Evolutionary conservation across 495 filamentous ascomycete genomes (phyloP), one percentile per base, ranked within the genome.

Genomic region (Hyaloscypha hepaticicola): DNA sequence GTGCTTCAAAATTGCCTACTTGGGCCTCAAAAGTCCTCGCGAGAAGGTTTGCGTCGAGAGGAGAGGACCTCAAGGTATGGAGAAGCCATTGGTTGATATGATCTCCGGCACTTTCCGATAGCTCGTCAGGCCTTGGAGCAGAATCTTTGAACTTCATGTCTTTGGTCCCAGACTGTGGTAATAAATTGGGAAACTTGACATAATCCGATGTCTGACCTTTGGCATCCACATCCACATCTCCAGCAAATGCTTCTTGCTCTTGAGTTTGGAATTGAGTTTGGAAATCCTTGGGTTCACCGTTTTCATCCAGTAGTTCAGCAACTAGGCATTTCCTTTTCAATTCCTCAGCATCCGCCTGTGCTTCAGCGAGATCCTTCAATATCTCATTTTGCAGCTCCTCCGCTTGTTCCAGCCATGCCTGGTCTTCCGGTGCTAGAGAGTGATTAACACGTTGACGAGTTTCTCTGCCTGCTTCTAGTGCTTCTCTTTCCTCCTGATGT

Each of bases 11-110:
- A 14, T 61, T 51, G 21, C 58, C 53, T 11, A 25, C 16, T 51
- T 21, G 1, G 6, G 27, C 8, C 27, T 64, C 29, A 21, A 57
- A 64, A 12, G 24, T 58, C 12, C 24, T 58, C 12, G 61, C 61
- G 0, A 64, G 53, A 51, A 50, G 61, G 12, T 58, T 58, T 0
- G 34, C 61, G 5, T 64, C 25, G 2, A 64, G 24, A 0, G 29
- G 28, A 8, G 61, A 64, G 14, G 38, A 29, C 1, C 61, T 33
- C 21, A 64, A 24, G 7, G 21, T 11, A 14, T 51, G 38, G 0
- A 66, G 63, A 4, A 66, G 25, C 63, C 63, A 66, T 7, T 31
- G 22, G 8, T 52, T 52, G 19, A 66, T 38, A 4, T 28, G 55
- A 41, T 60, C 26, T 8, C 22, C 41, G 11, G 50, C 33, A 45